Evolutionary conservation across 768 basidiomycete genomes (phyloP).

Genomic region (Heimioporus sp.): DNA sequence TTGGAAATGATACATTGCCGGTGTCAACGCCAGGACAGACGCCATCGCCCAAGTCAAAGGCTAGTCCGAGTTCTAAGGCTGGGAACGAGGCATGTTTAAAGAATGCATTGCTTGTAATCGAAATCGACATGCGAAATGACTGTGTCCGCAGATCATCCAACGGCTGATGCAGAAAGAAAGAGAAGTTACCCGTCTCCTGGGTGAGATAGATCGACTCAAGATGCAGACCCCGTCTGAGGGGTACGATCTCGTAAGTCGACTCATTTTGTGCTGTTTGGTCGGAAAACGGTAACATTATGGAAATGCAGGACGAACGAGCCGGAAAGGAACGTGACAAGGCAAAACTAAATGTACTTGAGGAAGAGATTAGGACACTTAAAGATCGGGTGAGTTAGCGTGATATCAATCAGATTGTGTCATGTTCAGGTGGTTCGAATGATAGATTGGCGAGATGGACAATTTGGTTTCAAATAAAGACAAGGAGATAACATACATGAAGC

Average conservation of each 20-base stretch:
- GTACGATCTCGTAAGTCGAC: conserved; percentile 56
- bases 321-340: conserved; percentile 73
- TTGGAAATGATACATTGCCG: conserved; percentile 7
- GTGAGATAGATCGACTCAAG: conserved; percentile 64
- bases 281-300: neutral
- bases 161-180: conserved; percentile 84
- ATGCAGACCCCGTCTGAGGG: conserved; percentile 54
- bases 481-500: conserved; percentile 73
- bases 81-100: conserved; percentile 57
- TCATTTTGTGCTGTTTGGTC: neutral
- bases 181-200: conserved; percentile 70
- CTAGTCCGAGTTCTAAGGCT: conserved; percentile 44
- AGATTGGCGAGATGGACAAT: conserved; percentile 57
- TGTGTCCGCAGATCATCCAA: conserved; percentile 53
- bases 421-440: neutral
- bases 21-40: neutral
- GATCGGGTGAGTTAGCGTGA: conserved; percentile 48
- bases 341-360: conserved; percentile 69
- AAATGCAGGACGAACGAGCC: conserved; percentile 61
- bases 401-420: neutral
- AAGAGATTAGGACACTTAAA: conserved; percentile 73
- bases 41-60: conserved; percentile 30
- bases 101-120: too few species aligned
- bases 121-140: too few species aligned
- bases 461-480: conserved; percentile 57